These are phyloP conservation scores for Russula sp. DNA, from an alignment of 768 basidiomycete genomes.

Conservation along the genomic window DNA sequence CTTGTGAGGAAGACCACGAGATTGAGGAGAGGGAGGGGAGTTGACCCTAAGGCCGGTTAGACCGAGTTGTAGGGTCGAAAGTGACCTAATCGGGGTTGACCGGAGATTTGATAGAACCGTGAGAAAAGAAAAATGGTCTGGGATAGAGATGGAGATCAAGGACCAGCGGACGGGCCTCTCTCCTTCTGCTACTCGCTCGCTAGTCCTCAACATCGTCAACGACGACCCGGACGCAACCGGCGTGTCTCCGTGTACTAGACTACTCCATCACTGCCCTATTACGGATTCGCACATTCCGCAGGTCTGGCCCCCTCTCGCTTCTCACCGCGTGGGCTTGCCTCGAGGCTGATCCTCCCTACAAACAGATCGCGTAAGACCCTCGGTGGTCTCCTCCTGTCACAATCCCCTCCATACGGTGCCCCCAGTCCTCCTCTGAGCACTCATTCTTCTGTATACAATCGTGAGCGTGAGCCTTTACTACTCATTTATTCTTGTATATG, in stretches of 20 bases:
- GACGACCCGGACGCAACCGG: neutral
- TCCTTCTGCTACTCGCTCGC: neutral
- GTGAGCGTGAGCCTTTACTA: conserved; percentile 9
- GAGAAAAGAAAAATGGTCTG: neutral
- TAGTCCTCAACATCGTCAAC: neutral
- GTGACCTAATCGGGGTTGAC: neutral
- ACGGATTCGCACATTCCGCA: conserved; percentile 7
- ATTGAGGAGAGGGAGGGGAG: neutral
- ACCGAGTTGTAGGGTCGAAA: conserved; percentile 1
- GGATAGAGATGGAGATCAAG: neutral
- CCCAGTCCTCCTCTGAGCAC: conserved; percentile 10
- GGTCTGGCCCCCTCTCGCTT: conserved; percentile 23
- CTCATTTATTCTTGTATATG: neutral
- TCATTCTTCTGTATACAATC: conserved; percentile 7
- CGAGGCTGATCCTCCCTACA: conserved; percentile 23
- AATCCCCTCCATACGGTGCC: conserved; percentile 14
- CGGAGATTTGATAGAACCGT: conserved; percentile 20
- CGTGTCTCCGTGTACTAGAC: neutral
- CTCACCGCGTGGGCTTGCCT: conserved; percentile 23
- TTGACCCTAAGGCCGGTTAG: neutral
- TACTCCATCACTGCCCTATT: neutral
- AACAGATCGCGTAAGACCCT: conserved; percentile 16
- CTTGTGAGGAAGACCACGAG: neutral
- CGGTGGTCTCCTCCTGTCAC: conserved; percentile 11
- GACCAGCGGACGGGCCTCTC: neutral